These are phyloP conservation scores for Tolypocladium tundrense DNA, from an alignment of 2,329 filamentous ascomycete genomes.

Conservation along the genomic window DNA sequence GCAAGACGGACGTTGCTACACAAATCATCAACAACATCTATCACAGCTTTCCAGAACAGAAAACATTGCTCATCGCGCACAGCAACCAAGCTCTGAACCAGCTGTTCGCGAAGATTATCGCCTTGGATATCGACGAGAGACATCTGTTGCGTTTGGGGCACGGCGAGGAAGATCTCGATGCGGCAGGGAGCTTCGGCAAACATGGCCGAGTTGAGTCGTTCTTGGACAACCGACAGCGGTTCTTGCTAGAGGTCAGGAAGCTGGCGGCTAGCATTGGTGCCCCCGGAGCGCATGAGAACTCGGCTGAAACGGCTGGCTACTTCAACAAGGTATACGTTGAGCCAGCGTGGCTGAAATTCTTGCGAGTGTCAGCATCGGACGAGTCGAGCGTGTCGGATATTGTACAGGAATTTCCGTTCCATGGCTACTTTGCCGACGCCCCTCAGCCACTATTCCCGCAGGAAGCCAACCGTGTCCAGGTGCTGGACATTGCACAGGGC, in stretches of 20 bases:
- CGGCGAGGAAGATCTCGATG: slow-evolving; percentile 87
- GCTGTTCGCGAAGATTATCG: slow-evolving; percentile 95
- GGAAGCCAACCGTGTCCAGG: slow-evolving; percentile 51
- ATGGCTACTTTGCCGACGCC: slow-evolving; percentile 75
- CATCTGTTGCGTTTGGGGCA: slow-evolving; percentile 88
- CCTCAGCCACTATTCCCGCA: slow-evolving; percentile 75
- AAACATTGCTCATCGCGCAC: slow-evolving; percentile 86
- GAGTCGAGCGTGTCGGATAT: slow-evolving; percentile 52
- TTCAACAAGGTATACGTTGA: slow-evolving; percentile 88
- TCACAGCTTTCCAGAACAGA: slow-evolving; percentile 90
- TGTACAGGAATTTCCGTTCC: slow-evolving; percentile 72
- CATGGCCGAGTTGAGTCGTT: slow-evolving; percentile 92
- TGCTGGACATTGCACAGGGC: slow-evolving; percentile 67
- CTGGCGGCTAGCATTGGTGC: slow-evolving; percentile 77
- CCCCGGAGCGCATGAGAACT: slow-evolving; percentile 88
- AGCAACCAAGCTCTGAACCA: slow-evolving; percentile 98
- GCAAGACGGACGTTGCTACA: slow-evolving; percentile 97
- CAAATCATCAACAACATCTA: slow-evolving; percentile 99
- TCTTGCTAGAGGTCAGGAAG: slow-evolving; percentile 75
- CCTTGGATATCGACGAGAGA: slow-evolving; percentile 87
- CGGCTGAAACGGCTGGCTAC: slow-evolving; percentile 93
- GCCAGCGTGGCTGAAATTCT: slow-evolving; percentile 81
- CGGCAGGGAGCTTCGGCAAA: slow-evolving; percentile 83
- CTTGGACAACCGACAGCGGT: slow-evolving; percentile 71
- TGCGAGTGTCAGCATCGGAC: slow-evolving; percentile 43